phyloP scores from a whole-genome alignment of 129 eudicot species.

The Ambrosia artemisiifolia region DNA sequence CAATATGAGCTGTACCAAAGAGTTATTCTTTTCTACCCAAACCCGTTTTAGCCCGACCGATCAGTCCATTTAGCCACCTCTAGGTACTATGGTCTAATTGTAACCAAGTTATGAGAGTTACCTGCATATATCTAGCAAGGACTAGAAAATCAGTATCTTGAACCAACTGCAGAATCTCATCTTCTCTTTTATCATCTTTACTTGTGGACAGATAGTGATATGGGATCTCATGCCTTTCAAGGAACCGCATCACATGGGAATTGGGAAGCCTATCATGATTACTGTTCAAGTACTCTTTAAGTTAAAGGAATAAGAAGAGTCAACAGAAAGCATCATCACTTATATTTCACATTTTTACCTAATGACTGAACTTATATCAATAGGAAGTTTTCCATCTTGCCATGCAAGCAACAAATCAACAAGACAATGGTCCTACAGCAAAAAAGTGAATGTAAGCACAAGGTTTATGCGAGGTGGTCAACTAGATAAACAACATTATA shows the following conservation, averaged over 20 bases:
- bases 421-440: constrained; percentile 87
- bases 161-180: constrained; percentile 66
- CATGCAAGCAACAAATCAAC: constrained; percentile 87
- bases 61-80: not conserved
- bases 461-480: not conserved
- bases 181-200: constrained; percentile 57
- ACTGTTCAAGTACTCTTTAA: constrained; percentile 41
- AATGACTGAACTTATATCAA: constrained; percentile 64
- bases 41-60: not conserved
- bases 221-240: constrained; percentile 76
- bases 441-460: not conserved
- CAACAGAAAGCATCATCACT: not conserved
- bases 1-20: not conserved
- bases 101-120: constrained; percentile 24
- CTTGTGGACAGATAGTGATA: constrained; percentile 54
- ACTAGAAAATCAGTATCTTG: constrained; percentile 85
- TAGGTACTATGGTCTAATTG: not conserved
- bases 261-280: constrained; percentile 79
- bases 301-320: constrained; percentile 2
- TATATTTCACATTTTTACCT: constrained; percentile 75
- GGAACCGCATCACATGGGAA: constrained; percentile 81
- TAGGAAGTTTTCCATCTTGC: constrained; percentile 92
- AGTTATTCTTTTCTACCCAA: not conserved
- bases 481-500: not conserved
- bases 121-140: constrained; percentile 99